phyloP scores from a whole-genome alignment of 306 rosid species.

The Fragaria vesca region DNA sequence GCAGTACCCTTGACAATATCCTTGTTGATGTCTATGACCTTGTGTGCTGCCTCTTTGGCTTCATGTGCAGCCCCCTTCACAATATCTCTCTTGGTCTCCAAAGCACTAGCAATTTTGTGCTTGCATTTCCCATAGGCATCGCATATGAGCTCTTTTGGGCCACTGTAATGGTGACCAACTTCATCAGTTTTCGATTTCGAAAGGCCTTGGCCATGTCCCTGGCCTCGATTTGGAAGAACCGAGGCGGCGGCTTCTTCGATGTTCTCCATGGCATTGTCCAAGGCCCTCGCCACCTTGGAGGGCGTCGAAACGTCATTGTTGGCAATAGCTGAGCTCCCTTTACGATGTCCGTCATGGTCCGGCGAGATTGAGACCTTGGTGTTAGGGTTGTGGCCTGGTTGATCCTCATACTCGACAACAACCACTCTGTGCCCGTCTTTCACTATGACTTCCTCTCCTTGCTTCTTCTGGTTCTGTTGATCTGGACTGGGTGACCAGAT shows the following conservation, averaged over 20 bases:
- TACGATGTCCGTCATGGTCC: conserved; percentile 10
- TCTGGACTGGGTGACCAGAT: conserved; percentile 50
- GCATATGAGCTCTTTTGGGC: conserved; percentile 54
- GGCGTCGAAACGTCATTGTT: background rate
- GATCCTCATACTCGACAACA: conserved; percentile 61
- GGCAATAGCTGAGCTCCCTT: background rate
- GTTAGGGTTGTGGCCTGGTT: conserved; percentile 43
- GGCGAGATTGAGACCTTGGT: conserved; percentile 71
- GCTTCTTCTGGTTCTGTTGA: conserved; percentile 6
- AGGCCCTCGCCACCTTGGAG: background rate
- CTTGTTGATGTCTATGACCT: conserved; percentile 13
- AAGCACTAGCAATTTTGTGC: conserved; percentile 40
- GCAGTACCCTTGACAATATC: background rate
- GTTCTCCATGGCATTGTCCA: conserved; percentile 25
- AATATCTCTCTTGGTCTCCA: conserved; percentile 45
- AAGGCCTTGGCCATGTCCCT: conserved; percentile 39
- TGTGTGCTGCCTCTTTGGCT: conserved; percentile 11
- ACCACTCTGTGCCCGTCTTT: conserved; percentile 64
- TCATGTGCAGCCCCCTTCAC: conserved; percentile 23
- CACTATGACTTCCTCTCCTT: conserved; percentile 40
- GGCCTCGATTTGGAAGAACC: conserved; percentile 37
- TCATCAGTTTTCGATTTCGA: conserved; percentile 4
- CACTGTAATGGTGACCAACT: background rate
- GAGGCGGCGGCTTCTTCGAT: conserved; percentile 44
- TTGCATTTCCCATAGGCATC: conserved; percentile 71